phyloP scores from a whole-genome alignment of 768 basidiomycete species.

The Termitomyces bulborhizus region DNA sequence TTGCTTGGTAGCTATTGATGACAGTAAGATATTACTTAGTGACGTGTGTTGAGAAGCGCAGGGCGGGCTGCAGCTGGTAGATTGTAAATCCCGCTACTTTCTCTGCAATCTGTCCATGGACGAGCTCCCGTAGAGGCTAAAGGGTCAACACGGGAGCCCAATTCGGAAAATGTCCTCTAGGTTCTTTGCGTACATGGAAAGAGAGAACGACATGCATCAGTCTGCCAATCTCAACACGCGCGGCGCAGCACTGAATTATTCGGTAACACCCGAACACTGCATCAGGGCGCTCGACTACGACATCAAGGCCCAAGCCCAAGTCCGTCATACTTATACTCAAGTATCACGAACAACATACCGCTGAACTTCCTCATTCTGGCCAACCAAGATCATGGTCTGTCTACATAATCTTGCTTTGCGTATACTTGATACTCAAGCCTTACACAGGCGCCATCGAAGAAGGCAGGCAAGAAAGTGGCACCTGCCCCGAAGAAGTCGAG shows the following conservation, averaged over 20 bases:
- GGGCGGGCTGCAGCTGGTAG: not conserved
- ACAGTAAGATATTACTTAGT: too few relatives aligned
- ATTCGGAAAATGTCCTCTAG: too few relatives aligned
- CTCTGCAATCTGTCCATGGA: not conserved
- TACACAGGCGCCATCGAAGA: conserved; percentile 77
- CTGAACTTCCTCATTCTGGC: not conserved
- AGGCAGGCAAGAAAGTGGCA: conserved; percentile 79
- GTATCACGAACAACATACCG: not conserved
- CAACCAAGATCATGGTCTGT: conserved; percentile 12
- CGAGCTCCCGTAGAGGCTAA: not conserved
- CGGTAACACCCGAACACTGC: not conserved
- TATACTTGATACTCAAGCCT: not conserved
- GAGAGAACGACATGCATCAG: not conserved
- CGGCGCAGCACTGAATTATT: not conserved
- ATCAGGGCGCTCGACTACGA: not conserved
- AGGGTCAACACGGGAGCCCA: not conserved
- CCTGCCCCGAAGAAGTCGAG: conserved; percentile 58
- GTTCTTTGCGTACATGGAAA: not conserved
- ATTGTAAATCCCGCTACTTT: not conserved
- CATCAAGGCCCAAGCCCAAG: not conserved
- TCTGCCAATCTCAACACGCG: not conserved
- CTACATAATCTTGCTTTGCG: not conserved
- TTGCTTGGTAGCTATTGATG: not conserved
- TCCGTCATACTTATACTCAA: not conserved
- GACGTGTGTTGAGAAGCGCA: not conserved